Evolutionary conservation across 2,329 filamentous ascomycete genomes (phyloP).

Genomic region (Cercospora sojina): DNA sequence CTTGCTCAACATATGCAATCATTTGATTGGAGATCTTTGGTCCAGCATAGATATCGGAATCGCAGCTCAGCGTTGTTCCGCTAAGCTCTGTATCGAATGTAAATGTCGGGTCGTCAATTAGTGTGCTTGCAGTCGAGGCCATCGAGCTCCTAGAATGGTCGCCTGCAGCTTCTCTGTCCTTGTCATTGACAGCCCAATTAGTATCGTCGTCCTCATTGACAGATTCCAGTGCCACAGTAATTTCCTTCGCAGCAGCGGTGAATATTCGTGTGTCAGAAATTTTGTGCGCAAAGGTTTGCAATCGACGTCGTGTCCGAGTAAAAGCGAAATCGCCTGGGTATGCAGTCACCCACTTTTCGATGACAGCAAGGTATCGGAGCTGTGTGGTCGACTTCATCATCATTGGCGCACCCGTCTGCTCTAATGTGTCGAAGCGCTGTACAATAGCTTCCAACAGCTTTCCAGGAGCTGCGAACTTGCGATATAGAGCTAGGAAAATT

Average conservation of each 20-base stretch:
- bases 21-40: slow-evolving; percentile 42
- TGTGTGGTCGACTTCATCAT: slow-evolving; percentile 78
- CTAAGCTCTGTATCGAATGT: slow-evolving; percentile 34
- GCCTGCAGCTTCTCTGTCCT: slow-evolving; percentile 49
- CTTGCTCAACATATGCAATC: slow-evolving; percentile 70
- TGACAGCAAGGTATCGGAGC: slow-evolving; percentile 75
- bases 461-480: slow-evolving; percentile 83
- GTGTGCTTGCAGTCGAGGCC: slow-evolving; percentile 36
- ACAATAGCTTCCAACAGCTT: slow-evolving; percentile 77
- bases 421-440: slow-evolving; percentile 68
- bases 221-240: slow-evolving; percentile 72
- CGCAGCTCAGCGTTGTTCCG: slow-evolving; percentile 33
- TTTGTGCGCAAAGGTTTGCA: slow-evolving; percentile 72
- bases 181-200: slow-evolving; percentile 84
- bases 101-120: slow-evolving; percentile 38
- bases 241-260: slow-evolving; percentile 79
- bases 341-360: slow-evolving; percentile 83
- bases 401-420: slow-evolving; percentile 65
- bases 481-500: slow-evolving; percentile 88
- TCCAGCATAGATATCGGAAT: slow-evolving; percentile 34
- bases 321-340: slow-evolving; percentile 94
- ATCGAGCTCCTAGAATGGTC: slow-evolving; percentile 40
- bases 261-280: slow-evolving; percentile 80
- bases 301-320: slow-evolving; percentile 66
- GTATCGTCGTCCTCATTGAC: slow-evolving; percentile 87